Percentiles rank a stretch among this genome's conserved stretches.
Conservation (phyloP, 1,284 basidiomycete species). For the Puccinia polysora region DNA sequence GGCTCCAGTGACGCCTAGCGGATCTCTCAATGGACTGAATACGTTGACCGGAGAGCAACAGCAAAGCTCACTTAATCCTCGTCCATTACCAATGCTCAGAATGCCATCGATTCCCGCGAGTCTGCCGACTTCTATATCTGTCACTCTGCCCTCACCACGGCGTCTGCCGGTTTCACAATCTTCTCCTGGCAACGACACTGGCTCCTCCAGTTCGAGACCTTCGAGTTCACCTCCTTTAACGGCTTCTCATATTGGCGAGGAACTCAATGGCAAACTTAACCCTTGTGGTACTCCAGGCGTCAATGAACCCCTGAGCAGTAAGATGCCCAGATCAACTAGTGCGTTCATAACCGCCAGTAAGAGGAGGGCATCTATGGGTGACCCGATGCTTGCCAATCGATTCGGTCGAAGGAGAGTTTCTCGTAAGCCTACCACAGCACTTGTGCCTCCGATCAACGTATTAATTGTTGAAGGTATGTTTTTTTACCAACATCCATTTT, state of each 20-base stretch:
- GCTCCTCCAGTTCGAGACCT: too few species aligned
- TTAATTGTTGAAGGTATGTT: slow-evolving; percentile 81
- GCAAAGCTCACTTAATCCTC: slow-evolving; percentile 14
- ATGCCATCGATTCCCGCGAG: slow-evolving; percentile 34
- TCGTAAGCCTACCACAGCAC: slow-evolving; percentile 25
- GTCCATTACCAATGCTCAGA: slow-evolving; percentile 22
- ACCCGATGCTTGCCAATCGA: slow-evolving; percentile 1
- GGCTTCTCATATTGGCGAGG: too few species aligned
- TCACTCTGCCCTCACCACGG: slow-evolving; percentile 24
- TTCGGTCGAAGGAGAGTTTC: slow-evolving; percentile 7
- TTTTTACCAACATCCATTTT: slow-evolving; percentile 42
- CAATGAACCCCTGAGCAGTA: neutral
- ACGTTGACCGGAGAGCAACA: slow-evolving; percentile 29
- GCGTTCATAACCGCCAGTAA: neutral
- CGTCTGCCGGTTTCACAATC: neutral
- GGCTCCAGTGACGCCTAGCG: neutral
- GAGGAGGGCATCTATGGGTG: slow-evolving; percentile 9
- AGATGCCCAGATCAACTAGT: neutral
- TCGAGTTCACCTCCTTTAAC: too few species aligned
- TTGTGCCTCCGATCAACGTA: slow-evolving; percentile 85
- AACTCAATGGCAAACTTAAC: neutral
- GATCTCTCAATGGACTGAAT: neutral
- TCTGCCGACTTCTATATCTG: slow-evolving; percentile 25
- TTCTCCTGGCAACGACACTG: neutral
- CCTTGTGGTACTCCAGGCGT: neutral